Evolutionary conservation across 768 basidiomycete species (phyloP).

Genomic region (Crassisporium funariophilum): DNA sequence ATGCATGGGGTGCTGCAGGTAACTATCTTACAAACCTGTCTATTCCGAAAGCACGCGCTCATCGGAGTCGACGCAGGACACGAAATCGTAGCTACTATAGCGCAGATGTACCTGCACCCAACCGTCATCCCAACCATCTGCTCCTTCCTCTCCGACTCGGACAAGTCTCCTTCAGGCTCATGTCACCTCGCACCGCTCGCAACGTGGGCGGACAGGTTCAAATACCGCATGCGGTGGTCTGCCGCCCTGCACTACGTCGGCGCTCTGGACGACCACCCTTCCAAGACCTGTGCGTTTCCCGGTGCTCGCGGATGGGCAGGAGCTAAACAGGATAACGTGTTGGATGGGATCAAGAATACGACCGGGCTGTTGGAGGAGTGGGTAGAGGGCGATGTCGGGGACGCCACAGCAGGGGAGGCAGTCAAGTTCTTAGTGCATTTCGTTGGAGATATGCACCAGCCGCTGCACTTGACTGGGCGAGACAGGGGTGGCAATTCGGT

Average conservation of each 20-base stretch:
- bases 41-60: neutral
- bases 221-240: conserved; percentile 69
- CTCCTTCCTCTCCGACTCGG: conserved; percentile 60
- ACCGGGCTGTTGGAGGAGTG: conserved; percentile 62
- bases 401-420: conserved; percentile 66
- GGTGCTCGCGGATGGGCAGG: conserved; percentile 77
- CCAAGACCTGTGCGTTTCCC: conserved; percentile 74
- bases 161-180: conserved; percentile 30
- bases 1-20: conserved; percentile 48
- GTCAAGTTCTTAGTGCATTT: conserved; percentile 94
- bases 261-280: conserved; percentile 76
- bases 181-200: conserved; percentile 87
- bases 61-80: conserved; percentile 60
- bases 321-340: conserved; percentile 56
- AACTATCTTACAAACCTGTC: conserved; percentile 6
- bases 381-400: conserved; percentile 30
- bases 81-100: conserved; percentile 92
- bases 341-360: conserved; percentile 78
- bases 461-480: conserved; percentile 87
- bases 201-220: conserved; percentile 83
- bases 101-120: conserved; percentile 88
- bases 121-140: conserved; percentile 67
- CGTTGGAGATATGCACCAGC: conserved; percentile 91
- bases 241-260: conserved; percentile 76
- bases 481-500: conserved; percentile 86